phyloP scores from a whole-genome alignment of 768 basidiomycete genomes.

The Boletus rubroflammeus region DNA sequence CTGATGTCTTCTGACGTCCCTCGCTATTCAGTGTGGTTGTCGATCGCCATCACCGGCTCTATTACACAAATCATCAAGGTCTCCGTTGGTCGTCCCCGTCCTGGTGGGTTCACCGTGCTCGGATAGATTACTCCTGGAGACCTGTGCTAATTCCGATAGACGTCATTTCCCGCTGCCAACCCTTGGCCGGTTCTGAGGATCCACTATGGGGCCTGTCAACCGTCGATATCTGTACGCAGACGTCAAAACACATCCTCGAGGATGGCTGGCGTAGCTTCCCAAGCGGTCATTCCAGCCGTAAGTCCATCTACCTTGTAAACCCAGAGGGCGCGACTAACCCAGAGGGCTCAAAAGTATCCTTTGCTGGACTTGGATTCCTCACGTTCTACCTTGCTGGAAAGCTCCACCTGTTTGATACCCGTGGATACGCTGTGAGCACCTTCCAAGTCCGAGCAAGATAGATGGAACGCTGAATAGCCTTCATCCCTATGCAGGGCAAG shows the following conservation, averaged over 20 bases:
- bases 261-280: slow-evolving; percentile 93
- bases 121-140: not conserved
- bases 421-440: slow-evolving; percentile 61
- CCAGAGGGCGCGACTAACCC: not conserved
- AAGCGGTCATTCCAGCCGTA: slow-evolving; percentile 86
- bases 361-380: slow-evolving; percentile 89
- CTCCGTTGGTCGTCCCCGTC: slow-evolving; percentile 85
- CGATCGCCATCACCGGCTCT: slow-evolving; percentile 68
- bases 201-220: slow-evolving; percentile 68
- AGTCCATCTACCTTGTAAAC: slow-evolving; percentile 21
- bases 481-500: slow-evolving; percentile 44
- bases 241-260: slow-evolving; percentile 49
- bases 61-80: slow-evolving; percentile 83
- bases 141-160: slow-evolving; percentile 11
- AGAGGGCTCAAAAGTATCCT: slow-evolving; percentile 56
- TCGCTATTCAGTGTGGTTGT: slow-evolving; percentile 52
- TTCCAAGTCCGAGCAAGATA: not conserved
- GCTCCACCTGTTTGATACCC: slow-evolving; percentile 78
- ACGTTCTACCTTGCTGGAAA: slow-evolving; percentile 89
- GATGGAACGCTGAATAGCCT: not conserved
- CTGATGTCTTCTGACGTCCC: not conserved
- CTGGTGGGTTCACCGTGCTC: slow-evolving; percentile 43
- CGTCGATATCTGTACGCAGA: slow-evolving; percentile 73
- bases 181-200: slow-evolving; percentile 58
- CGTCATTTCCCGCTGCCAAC: slow-evolving; percentile 51